Base-by-base conservation (phyloP, 1,139 yeast species). In the Pichia sp. region DNA sequence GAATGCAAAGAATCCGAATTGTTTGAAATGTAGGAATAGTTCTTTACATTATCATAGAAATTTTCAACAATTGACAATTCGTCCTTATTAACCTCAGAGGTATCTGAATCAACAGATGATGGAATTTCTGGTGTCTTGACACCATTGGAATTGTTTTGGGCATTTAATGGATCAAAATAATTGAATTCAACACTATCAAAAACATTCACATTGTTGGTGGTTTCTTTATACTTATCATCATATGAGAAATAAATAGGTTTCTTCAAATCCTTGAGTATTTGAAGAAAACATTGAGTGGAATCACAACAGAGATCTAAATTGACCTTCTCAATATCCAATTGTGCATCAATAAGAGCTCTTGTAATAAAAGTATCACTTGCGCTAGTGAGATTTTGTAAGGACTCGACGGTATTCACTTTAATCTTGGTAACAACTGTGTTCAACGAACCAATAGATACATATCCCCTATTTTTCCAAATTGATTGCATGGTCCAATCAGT, bases 261-360 rank as follows among this genome's bases (percentile, higher is more conserved):
- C 57, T 85, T 87, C 59, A 90, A 69, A 57, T 89, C 96, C 53
- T 79, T 83, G 14, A 85, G 53, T 19, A 87, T 60, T 55, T 85
- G 95, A 2, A 79, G 55, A 37, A 90, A 66, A 7, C 91, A 79
- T 58, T 87, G 85, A 0, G 83, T 75, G 0, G 96, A 88, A 63
- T 91, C 98, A 0, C 96, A 93, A 67, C 96, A 90, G 2, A 89
- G 58, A 34, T 83, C 83, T 1, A 85, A 44, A 22, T 70, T 73
- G 3, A 47, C 27, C 7, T 44, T 45, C 21, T 43, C 47, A 3
- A 50, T 18, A 36, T 44, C 40, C 14, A 50, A 9, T 24, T 40
- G 46, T 6, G 47, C 22, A 30, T 46, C 52, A 37, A 50, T 17
- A 19, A 77, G 60, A 14, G 72, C 69, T 46, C 81, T 86, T 14